Base-by-base conservation (phyloP, 106 monocot genomes). In the Chionographis japonica region DNA sequence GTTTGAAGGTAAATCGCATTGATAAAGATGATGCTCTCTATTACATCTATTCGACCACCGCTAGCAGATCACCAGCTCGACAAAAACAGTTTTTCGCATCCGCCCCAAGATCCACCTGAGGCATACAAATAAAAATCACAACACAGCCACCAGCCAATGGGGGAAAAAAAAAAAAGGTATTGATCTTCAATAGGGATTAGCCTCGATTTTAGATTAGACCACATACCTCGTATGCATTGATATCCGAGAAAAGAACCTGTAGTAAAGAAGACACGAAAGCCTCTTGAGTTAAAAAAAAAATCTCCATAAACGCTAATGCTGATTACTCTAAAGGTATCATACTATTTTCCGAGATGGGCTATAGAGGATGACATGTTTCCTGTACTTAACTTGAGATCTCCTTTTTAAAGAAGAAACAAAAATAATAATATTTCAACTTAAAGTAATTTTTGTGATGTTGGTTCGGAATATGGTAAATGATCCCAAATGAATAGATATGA, bases 171-270 rank as follows among this genome's bases (percentile, higher is more conserved):
- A 46, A 46, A 1, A 46, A 46, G 5, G 5, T 46, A 46, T 10
- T 6, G 9, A 10, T 46, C 9, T 10, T 46, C 5, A 10, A 6
- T 46, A 46, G 8, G 46, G 46, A 46, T 46, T 46, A 46, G 5
- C 5, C 9, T 46, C 5, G 5, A 46, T 46, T 46, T 10, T 0
- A 46, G 46, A 2, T 46, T 6, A 46, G 17, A 60, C 40, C 18
- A 75, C 51, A 76, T 81, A 93, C 98, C 90, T 98, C 98, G 79
- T 98, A 93, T 12, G 92, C 92, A 63, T 83, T 98, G 53, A 98
- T 81, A 60, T 98, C 98, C 0, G 98, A 98, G 64, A 98, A 98
- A 12, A 98, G 19, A 72, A 98, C 98, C 98, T 98, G 90, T 72
- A 71, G 4, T 12, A 40, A 40, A 14, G 63, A 54, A 16, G 49